Percentiles rank a stretch among this genome's conserved stretches.
These are phyloP conservation scores for Russula compacta DNA, from an alignment of 768 basidiomycete species.

Conservation along the genomic window DNA sequence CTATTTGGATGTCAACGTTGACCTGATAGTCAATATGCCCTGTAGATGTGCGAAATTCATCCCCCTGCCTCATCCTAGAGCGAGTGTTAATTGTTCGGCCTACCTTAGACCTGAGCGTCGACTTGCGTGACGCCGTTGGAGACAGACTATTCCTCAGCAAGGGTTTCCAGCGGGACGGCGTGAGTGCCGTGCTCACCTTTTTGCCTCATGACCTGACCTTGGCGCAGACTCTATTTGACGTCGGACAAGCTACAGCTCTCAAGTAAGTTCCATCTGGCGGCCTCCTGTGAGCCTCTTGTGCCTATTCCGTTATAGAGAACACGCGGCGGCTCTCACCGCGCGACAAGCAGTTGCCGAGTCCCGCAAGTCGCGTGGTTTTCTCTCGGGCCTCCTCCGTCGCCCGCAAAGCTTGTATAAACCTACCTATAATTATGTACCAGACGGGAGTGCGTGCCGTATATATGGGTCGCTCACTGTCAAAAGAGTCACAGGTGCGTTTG, in stretches of 20 bases:
- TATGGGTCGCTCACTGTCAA: slow-evolving; percentile 78
- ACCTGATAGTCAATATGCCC: slow-evolving; percentile 88
- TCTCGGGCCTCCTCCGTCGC: slow-evolving; percentile 46
- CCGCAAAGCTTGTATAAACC: slow-evolving; percentile 47
- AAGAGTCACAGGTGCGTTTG: slow-evolving; percentile 68
- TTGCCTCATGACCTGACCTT: neutral
- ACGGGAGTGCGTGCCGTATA: slow-evolving; percentile 76
- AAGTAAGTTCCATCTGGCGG: slow-evolving; percentile 28
- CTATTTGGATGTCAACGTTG: slow-evolving; percentile 80
- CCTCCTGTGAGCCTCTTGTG: slow-evolving; percentile 18
- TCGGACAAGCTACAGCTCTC: slow-evolving; percentile 68
- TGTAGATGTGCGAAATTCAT: slow-evolving; percentile 64
- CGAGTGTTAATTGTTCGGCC: neutral
- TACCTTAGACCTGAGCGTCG: slow-evolving; percentile 66
- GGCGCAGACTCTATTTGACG: slow-evolving; percentile 63
- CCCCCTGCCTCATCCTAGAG: neutral
- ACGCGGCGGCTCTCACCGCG: slow-evolving; percentile 57
- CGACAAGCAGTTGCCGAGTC: slow-evolving; percentile 65
- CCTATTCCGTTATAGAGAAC: slow-evolving; percentile 36
- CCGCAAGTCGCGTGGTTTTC: slow-evolving; percentile 63
- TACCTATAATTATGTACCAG: slow-evolving; percentile 58
- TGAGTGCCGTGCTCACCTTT: slow-evolving; percentile 28
- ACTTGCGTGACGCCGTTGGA: slow-evolving; percentile 88
- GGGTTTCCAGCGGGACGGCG: slow-evolving; percentile 78
- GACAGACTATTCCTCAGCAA: slow-evolving; percentile 80